Evolutionary conservation across 345 rosid genomes (phyloP), one percentile per base, ranked within the genome.

Genomic region (Rhizophora mangle): DNA sequence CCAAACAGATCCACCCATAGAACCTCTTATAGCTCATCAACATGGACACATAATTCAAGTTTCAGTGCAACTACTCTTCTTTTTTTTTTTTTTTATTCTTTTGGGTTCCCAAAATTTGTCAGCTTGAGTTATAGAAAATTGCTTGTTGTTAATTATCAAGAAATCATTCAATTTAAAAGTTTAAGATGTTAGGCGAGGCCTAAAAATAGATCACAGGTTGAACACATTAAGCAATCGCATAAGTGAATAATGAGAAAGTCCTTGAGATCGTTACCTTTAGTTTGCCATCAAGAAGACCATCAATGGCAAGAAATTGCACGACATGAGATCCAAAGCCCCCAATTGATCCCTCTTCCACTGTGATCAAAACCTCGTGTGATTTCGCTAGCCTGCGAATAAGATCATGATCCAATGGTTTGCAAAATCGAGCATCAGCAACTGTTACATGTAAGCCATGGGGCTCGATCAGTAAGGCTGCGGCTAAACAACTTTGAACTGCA

Each of bases 291-390:
- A 95, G 96, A 69, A 89, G 93, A 63, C 96, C 97, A 66, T 90
- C 84, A 2, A 92, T 93, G 21, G 99, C 95, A 24, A 95, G 84
- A 81, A 95, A 95, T 76, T 95, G 99, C 21, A 88, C 97, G 1
- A 95, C 97, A 21, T 92, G 99, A 57, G 97, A 95, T 60, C 98
- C 96, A 34, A 94, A 94, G 43, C 98, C 98, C 27, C 98, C 98
- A 16, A 89, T 86, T 1, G 98, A 94, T 63, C 99, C 99, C 86
- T 95, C 97, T 79, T 95, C 99, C 1, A 95, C 93, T 0, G 99
- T 95, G 32, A 95, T 87, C 64, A 95, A 67, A 0, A 87, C 80
- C 68, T 95, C 96, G 2, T 95, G 97, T 6, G 96, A 84, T 69
- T 85, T 95, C 51, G 96, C 91, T 15, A 95, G 89, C 56, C 88